These are phyloP conservation scores for Aspergillus candidus DNA, from an alignment of 2,329 filamentous ascomycete genomes.

Conservation along the genomic window DNA sequence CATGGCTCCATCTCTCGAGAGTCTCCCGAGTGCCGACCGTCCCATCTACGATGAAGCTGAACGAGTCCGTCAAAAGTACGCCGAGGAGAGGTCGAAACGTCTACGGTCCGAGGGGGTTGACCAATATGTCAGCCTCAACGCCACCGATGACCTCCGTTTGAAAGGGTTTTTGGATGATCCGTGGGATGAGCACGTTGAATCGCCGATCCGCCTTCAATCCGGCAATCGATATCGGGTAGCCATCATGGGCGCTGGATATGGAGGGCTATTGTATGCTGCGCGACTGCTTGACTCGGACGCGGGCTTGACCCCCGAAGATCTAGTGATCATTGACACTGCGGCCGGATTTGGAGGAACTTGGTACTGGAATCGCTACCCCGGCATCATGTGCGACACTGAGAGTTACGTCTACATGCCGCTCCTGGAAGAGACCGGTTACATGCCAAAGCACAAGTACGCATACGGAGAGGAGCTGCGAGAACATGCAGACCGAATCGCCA, in stretches of 20 bases:
- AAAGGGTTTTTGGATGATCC: neutral
- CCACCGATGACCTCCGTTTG: neutral
- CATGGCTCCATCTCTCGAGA: too few species aligned
- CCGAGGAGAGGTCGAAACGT: conserved; percentile 1
- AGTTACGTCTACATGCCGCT: conserved; percentile 33
- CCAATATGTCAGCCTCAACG: conserved; percentile 1
- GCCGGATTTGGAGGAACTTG: conserved; percentile 23
- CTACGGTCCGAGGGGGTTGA: neutral
- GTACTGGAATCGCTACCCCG: conserved; percentile 47
- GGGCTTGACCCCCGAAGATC: neutral
- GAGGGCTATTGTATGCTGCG: conserved; percentile 39
- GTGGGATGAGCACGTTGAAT: neutral
- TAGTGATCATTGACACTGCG: conserved; percentile 11
- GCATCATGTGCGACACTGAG: conserved; percentile 52
- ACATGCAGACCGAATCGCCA: conserved; percentile 5
- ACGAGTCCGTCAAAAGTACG: too few species aligned
- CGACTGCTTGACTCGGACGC: conserved; percentile 33
- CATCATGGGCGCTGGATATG: conserved; percentile 43
- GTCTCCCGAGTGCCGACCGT: too few species aligned
- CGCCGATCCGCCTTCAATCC: neutral
- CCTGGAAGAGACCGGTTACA: conserved; percentile 10
- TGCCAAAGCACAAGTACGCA: conserved; percentile 7
- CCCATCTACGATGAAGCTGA: too few species aligned
- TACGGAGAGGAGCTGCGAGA: conserved; percentile 3
- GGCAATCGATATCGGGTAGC: conserved; percentile 7